These are phyloP conservation scores for Phytophthora idaei DNA, from an alignment of 352 stramenopile species.

Conservation along the genomic window DNA sequence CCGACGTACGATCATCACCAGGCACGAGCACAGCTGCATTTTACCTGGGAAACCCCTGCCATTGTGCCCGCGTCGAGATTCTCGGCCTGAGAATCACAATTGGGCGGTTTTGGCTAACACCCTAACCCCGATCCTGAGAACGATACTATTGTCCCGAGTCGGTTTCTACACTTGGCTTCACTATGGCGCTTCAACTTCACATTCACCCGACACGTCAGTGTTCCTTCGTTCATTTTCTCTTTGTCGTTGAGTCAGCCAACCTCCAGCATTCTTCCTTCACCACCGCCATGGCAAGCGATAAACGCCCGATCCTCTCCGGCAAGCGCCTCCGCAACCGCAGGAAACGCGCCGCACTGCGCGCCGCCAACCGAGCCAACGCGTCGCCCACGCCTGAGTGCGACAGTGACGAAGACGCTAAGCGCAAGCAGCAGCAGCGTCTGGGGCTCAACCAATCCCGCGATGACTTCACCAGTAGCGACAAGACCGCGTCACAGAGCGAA, in stretches of 20 bases:
- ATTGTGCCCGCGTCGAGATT: neutral
- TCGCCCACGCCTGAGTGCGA: constrained; percentile 38
- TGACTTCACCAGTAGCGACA: constrained; percentile 19
- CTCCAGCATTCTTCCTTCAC: neutral
- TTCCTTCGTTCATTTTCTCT: constrained; percentile 27
- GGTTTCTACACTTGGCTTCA: constrained; percentile 36
- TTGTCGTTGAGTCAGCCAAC: constrained; percentile 14
- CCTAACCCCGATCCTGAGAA: constrained; percentile 27
- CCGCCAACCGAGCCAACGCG: constrained; percentile 25
- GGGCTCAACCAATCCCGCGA: constrained; percentile 9
- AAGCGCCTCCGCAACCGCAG: constrained; percentile 69
- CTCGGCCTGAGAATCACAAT: constrained; percentile 9
- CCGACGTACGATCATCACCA: no score
- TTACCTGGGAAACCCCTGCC: neutral
- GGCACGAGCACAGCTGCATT: neutral
- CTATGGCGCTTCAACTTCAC: constrained; percentile 41
- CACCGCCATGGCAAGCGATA: constrained; percentile 58
- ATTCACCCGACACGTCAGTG: constrained; percentile 30
- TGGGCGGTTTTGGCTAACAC: constrained; percentile 6
- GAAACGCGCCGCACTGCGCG: constrained; percentile 51
- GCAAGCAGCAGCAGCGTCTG: constrained; percentile 5
- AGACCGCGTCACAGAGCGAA: constrained; percentile 34
- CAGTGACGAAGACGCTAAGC: constrained; percentile 33
- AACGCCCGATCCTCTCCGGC: constrained; percentile 65
- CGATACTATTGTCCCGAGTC: constrained; percentile 21